Base-by-base conservation (phyloP, 768 basidiomycete genomes). In the Lentinus brumalis region DNA sequence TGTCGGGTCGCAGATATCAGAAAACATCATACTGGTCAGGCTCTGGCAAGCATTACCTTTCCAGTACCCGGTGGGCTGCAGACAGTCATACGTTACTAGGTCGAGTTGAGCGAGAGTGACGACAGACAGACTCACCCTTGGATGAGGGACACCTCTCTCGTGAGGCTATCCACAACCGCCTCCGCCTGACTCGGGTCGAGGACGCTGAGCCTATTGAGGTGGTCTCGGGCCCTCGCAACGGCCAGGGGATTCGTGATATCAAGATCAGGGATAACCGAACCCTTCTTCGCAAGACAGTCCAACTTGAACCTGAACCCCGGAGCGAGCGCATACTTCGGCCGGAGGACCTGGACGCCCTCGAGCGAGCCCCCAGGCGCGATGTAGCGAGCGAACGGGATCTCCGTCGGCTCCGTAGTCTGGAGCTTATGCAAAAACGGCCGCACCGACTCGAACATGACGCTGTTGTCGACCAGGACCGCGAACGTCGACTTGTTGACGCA, bases 41-140 rank as follows among this genome's bases (percentile, higher is more conserved):
- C 8, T 1, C 5, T 42, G 44, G n/a, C 21, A n/a, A 1, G 21
- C 9, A 58, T 62, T 46, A 87, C 87, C 81, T 91, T 91, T 62
- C 90, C 91, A 0, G 90, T 91, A 1, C 90, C 91, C 1, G 90
- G 91, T 29, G 90, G 90, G 47, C 88, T 89, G 59, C 11, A 46
- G 35, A n/a, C 11, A 14, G 12, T 9, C n/a, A 42, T 3, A 26
- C 1, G 15, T 49, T 30, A 47, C 21, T 31, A 32, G 46, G 11
- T 51, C 6, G 32, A 21, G 14, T 4, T 35, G 10, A 29, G 2
- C 12, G 26, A 47, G 31, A 16, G 0, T 11, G 3, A 11, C 35
- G 35, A 35, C 11, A 35, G 35, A 11, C 35, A 35, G 32, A 53
- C 75, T 47, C 55, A 89, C 86, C 91, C 91, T 74, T 92, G 89